These are phyloP conservation scores for Podila epicladia DNA, from an alignment of 192 early-diverging fungal genomes.

Conservation along the genomic window DNA sequence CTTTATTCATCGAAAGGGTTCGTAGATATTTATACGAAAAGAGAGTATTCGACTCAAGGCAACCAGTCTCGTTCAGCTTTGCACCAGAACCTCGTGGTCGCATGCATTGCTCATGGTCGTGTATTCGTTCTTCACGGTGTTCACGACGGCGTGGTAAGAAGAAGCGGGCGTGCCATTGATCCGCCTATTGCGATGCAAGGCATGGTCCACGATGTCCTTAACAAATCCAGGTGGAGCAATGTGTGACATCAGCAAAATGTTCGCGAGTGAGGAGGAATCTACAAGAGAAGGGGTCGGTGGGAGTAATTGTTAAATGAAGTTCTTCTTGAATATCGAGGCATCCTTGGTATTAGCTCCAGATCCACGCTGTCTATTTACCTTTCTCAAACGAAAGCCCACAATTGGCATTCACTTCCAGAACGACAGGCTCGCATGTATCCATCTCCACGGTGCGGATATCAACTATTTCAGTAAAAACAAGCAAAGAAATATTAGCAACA, in stretches of 20 bases:
- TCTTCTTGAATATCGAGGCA: too few relatives aligned
- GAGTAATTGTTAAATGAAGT: not conserved
- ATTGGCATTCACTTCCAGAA: conserved; percentile 62
- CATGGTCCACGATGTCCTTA: conserved; percentile 36
- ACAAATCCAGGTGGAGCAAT: conserved; percentile 26
- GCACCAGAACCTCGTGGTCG: not conserved
- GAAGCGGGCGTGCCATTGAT: not conserved
- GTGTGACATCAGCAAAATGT: conserved; percentile 42
- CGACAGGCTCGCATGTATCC: conserved; percentile 49
- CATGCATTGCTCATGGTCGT: not conserved
- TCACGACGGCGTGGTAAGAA: not conserved
- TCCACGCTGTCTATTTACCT: not conserved
- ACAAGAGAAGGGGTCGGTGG: not conserved
- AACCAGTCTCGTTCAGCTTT: too few relatives aligned
- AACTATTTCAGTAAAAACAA: conserved; percentile 24
- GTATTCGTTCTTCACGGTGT: not conserved
- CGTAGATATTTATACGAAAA: too few relatives aligned
- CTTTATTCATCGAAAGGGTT: too few relatives aligned
- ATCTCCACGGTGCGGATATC: conserved; percentile 55
- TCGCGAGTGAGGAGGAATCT: conserved; percentile 49
- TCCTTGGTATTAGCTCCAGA: not conserved
- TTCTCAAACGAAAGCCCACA: conserved; percentile 59
- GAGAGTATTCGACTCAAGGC: too few relatives aligned
- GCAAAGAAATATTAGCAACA: not conserved
- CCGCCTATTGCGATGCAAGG: conserved; percentile 20